Percentiles rank a stretch among this genome's conserved stretches.
These are phyloP conservation scores for Penicillium brevicompactum DNA, from an alignment of 2,329 filamentous ascomycete species.

Conservation along the genomic window DNA sequence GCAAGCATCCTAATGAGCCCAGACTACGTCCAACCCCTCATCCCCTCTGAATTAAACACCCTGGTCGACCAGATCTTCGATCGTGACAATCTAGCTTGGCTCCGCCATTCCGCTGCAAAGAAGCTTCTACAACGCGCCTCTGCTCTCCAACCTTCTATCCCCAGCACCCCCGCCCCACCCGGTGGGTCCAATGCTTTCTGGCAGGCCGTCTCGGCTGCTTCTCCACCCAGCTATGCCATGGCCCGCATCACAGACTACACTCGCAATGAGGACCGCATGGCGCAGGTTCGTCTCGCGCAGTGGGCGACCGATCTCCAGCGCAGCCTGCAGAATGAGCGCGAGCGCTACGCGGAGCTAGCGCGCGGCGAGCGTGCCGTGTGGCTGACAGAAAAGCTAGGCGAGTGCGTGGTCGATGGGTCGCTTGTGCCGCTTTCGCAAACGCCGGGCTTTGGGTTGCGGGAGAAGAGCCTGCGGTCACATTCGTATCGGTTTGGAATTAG, in stretches of 20 bases:
- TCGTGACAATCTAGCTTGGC: conserved; percentile 73
- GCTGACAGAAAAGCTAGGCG: conserved; percentile 67
- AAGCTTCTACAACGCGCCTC: conserved; percentile 68
- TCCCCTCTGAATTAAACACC: conserved; percentile 70
- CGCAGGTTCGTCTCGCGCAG: conserved; percentile 72
- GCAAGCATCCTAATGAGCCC: conserved; percentile 91
- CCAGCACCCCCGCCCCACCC: not conserved
- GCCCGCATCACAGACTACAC: conserved; percentile 63
- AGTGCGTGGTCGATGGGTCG: conserved; percentile 68
- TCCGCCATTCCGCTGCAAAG: conserved; percentile 79
- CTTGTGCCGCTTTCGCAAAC: conserved; percentile 55
- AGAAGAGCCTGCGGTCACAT: conserved; percentile 23
- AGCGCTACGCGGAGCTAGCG: conserved; percentile 65
- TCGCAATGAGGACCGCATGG: conserved; percentile 62
- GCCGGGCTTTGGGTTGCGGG: conserved; percentile 30
- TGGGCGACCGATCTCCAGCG: conserved; percentile 82
- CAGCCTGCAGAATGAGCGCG: conserved; percentile 72
- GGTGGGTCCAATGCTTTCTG: conserved; percentile 5
- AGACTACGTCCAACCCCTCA: conserved; percentile 80
- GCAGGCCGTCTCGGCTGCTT: conserved; percentile 26
- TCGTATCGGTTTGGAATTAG: conserved; percentile 42
- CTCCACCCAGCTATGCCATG: conserved; percentile 57
- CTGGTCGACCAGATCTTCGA: conserved; percentile 78
- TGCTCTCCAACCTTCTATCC: conserved; percentile 12
- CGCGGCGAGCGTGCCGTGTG: conserved; percentile 67